Conservation (phyloP, 306 rosid species). For the Rosa rugosa region DNA sequence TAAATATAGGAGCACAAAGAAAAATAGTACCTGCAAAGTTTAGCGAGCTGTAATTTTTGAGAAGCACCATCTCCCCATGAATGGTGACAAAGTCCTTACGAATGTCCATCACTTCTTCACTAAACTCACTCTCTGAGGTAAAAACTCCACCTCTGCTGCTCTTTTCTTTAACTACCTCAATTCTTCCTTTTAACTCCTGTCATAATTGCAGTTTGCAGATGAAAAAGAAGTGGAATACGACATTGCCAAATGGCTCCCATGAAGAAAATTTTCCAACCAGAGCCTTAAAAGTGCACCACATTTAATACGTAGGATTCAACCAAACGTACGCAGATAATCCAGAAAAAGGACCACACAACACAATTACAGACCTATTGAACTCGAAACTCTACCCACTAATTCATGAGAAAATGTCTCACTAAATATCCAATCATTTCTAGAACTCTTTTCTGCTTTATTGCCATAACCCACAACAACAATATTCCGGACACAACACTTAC, state of each 20-base stretch:
- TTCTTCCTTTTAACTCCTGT: constrained; percentile 87
- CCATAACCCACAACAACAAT: background rate
- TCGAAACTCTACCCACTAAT: background rate
- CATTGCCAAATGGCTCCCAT: constrained; percentile 9
- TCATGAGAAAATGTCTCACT: background rate
- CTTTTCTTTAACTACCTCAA: constrained; percentile 66
- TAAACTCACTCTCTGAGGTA: constrained; percentile 72
- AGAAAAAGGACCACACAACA: constrained; percentile 4
- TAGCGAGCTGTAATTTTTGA: constrained; percentile 88
- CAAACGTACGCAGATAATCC: background rate
- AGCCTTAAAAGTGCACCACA: background rate
- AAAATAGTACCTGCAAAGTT: constrained; percentile 78
- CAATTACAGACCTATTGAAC: background rate
- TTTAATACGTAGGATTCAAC: background rate
- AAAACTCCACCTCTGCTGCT: constrained; percentile 51
- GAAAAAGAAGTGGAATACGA: background rate
- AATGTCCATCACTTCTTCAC: constrained; percentile 94
- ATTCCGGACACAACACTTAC: background rate
- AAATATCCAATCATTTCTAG: background rate
- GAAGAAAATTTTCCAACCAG: background rate
- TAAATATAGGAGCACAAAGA: constrained; percentile 8
- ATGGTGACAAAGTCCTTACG: constrained; percentile 91
- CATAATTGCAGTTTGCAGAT: constrained; percentile 5
- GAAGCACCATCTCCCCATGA: constrained; percentile 98
- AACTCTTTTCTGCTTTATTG: background rate